These are phyloP conservation scores for Cunninghamia lanceolata DNA, from an alignment of 75 land plant genomes.

Conservation along the genomic window DNA sequence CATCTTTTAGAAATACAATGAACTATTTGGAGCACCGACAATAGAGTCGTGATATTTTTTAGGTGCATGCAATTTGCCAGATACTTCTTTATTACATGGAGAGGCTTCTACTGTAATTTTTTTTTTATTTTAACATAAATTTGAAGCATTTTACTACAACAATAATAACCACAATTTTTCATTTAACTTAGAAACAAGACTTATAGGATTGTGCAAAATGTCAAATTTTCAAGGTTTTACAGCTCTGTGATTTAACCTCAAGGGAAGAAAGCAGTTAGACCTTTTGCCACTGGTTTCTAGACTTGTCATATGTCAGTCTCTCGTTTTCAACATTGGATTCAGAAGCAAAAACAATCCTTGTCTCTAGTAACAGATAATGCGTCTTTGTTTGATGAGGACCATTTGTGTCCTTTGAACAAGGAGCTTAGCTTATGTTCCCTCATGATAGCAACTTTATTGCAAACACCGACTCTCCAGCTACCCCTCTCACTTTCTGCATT, in stretches of 20 bases:
- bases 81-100: neutral
- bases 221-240: too few species aligned
- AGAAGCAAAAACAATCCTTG: neutral
- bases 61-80: neutral
- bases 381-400: neutral
- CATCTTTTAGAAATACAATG: too few species aligned
- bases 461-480: too few species aligned
- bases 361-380: neutral
- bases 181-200: neutral
- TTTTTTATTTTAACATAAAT: too few species aligned
- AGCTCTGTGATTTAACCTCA: neutral
- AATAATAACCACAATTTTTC: neutral
- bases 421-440: too few species aligned
- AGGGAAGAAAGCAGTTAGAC: neutral
- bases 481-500: too few species aligned
- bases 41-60: neutral
- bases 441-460: too few species aligned
- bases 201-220: neutral
- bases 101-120: neutral
- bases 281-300: neutral
- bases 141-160: neutral
- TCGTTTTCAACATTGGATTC: neutral
- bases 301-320: neutral
- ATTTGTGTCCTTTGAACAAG: neutral
- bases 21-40: too few species aligned